Percentiles rank a stretch among this genome's conserved stretches.
Conservation (phyloP, 768 basidiomycete species). For the Rhizopogon rudus region DNA sequence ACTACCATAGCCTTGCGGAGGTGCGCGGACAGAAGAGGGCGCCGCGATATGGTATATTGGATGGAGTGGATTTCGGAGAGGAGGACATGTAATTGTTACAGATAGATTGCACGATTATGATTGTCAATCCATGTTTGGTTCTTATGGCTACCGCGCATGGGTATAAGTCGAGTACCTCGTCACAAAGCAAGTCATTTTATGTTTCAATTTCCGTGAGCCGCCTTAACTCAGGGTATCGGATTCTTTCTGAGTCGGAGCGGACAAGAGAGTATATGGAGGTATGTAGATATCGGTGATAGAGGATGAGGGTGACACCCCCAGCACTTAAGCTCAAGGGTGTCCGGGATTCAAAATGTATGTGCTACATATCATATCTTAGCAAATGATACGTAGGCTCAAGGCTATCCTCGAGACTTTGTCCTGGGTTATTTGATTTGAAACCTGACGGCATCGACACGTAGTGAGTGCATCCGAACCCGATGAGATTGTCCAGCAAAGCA, state of each 20-base stretch:
- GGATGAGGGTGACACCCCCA: too few species aligned
- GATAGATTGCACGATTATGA: background rate
- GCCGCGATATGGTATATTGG: conserved; percentile 35
- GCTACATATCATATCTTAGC: conserved; percentile 4
- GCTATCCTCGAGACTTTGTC: background rate
- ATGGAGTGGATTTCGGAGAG: conserved; percentile 11
- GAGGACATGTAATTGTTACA: conserved; percentile 4
- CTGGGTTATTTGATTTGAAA: conserved; percentile 7
- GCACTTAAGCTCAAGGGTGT: too few species aligned
- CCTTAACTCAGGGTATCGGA: too few species aligned
- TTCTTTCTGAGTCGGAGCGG: too few species aligned
- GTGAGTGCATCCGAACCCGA: background rate
- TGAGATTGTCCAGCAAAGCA: too few species aligned
- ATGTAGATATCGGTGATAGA: too few species aligned
- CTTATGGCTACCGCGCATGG: too few species aligned
- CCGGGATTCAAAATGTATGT: background rate
- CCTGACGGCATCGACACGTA: background rate
- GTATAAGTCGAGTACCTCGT: too few species aligned
- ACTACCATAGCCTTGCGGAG: conserved; percentile 34
- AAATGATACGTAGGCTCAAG: conserved; percentile 1
- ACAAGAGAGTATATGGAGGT: too few species aligned
- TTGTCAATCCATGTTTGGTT: too few species aligned
- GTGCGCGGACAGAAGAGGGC: conserved; percentile 74
- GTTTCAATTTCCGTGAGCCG: too few species aligned
- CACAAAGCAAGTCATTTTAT: too few species aligned